Evolutionary conservation across 179 eudicot genomes (phyloP).

Genomic region (Drosera spatulata): DNA sequence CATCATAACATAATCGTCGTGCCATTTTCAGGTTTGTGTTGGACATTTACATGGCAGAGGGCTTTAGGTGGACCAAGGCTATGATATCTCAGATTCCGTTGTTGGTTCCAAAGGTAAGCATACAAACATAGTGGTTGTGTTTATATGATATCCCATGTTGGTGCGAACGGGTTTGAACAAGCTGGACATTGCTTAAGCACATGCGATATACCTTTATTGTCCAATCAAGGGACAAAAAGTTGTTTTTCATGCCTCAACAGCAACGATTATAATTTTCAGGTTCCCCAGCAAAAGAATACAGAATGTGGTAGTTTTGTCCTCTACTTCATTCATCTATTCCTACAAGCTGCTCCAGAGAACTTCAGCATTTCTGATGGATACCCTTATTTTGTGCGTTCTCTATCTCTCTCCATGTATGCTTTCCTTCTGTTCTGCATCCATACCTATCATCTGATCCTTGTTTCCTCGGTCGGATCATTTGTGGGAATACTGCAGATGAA

Average conservation of each 20-base stretch:
- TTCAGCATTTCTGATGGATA: conserved; percentile 41
- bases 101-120: conserved; percentile 43
- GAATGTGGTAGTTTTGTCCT: conserved; percentile 75
- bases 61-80: conserved; percentile 27
- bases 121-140: no score
- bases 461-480: no score
- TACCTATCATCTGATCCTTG: no score
- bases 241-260: not conserved
- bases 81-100: conserved; percentile 41
- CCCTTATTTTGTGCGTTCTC: conserved; percentile 48
- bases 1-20: not conserved
- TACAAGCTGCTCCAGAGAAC: conserved; percentile 50
- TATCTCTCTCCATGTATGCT: no score
- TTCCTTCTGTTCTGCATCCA: not conserved
- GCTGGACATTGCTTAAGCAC: no score
- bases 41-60: conserved; percentile 41
- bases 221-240: no score
- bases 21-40: conserved; percentile 41
- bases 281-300: conserved; percentile 48
- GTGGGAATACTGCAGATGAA: conserved; percentile 25
- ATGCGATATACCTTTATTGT: no score
- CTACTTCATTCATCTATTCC: conserved; percentile 40
- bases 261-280: conserved; percentile 31
- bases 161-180: no score
- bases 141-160: no score